Base-by-base conservation (phyloP, 2,329 filamentous ascomycete species). In the Diplocarpon rosae region DNA sequence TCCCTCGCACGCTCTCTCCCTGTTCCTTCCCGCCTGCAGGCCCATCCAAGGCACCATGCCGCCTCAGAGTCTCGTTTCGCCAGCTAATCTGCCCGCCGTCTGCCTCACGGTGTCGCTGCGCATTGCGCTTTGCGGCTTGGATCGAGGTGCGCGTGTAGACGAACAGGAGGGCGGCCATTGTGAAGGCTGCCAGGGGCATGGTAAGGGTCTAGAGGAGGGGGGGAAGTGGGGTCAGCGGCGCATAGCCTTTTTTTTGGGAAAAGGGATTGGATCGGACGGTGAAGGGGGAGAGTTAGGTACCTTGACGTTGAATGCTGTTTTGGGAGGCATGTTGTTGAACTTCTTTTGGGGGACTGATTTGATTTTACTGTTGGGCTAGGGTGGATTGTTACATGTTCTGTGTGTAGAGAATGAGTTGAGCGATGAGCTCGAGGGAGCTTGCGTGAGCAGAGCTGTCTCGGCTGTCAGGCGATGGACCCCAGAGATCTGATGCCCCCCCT, bases 121-220 rank as follows among this genome's bases (percentile, higher is more conserved):
- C 79, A 51, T 83, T 82, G 37, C 73, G 67, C 54, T 82, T 81
- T 2, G 81, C 81, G 17, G 78, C 74, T 48, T 72, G 69, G 50
- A 85, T 84, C 17, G 75, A 79, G 8, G 73, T 80, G 40, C 80
- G 66, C 24, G 78, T 69, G 62, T 85, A 85, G 33, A 68, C 68
- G 46, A 75, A 69, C 16, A 75, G 61, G 11, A 75, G 57, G 37
- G 65, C 62, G 3, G 72, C 72, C 72, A 75, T 75, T 14, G 69
- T 70, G 48, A 73, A 73, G 32, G 72, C 72, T 14, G 72, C 72
- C 16, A 69, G 58, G 8, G 72, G 72, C 42, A 70, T 69, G 47
- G 69, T 68, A 45, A 74, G 38, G 34, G 52, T 56, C 59, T 60
- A 13, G 39, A 16, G 28, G 24, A 15, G 12, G 20, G 20, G 20